Percentiles rank a stretch among this genome's conserved stretches.
Conservation (phyloP, 2,329 filamentous ascomycete genomes). For the Byssoonygena ceratinophila region DNA sequence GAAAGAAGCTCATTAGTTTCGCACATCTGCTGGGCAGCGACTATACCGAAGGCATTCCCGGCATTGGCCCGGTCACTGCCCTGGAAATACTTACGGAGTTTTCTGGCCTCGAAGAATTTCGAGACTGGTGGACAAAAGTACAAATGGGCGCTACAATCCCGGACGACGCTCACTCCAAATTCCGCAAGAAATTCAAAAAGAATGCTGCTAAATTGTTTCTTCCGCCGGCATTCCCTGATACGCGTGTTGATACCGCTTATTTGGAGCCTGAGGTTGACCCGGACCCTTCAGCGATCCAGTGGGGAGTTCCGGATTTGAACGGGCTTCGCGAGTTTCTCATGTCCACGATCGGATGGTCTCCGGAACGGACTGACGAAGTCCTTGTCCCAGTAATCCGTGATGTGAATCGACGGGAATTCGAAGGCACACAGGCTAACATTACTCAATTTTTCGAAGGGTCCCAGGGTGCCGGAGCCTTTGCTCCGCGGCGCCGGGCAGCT, state of each 20-base stretch:
- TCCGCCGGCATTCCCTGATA: slow-evolving; percentile 65
- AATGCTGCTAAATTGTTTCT: slow-evolving; percentile 80
- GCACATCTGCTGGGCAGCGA: slow-evolving; percentile 88
- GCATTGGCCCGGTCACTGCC: slow-evolving; percentile 87
- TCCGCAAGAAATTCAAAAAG: slow-evolving; percentile 78
- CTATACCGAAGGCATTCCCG: slow-evolving; percentile 85
- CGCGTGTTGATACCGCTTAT: slow-evolving; percentile 72
- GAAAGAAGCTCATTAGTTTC: slow-evolving; percentile 77
- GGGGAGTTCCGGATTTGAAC: slow-evolving; percentile 89
- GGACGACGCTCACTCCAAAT: slow-evolving; percentile 50
- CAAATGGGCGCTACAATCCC: slow-evolving; percentile 54
- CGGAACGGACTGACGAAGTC: slow-evolving; percentile 88
- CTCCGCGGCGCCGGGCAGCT: slow-evolving; percentile 52
- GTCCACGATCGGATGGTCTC: slow-evolving; percentile 83
- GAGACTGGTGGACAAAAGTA: slow-evolving; percentile 74
- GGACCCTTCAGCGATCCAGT: slow-evolving; percentile 70
- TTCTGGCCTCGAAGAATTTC: slow-evolving; percentile 59
- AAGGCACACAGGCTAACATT: slow-evolving; percentile 93
- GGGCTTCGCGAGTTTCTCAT: slow-evolving; percentile 76
- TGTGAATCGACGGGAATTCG: slow-evolving; percentile 77
- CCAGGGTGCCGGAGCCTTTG: slow-evolving; percentile 52
- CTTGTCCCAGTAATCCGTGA: slow-evolving; percentile 90
- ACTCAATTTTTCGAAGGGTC: slow-evolving; percentile 76
- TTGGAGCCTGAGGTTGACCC: slow-evolving; percentile 74
- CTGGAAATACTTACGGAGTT: slow-evolving; percentile 93